Evolutionary conservation across 75 land plant species (phyloP).

Genomic region (Ceratopteris richardii): DNA sequence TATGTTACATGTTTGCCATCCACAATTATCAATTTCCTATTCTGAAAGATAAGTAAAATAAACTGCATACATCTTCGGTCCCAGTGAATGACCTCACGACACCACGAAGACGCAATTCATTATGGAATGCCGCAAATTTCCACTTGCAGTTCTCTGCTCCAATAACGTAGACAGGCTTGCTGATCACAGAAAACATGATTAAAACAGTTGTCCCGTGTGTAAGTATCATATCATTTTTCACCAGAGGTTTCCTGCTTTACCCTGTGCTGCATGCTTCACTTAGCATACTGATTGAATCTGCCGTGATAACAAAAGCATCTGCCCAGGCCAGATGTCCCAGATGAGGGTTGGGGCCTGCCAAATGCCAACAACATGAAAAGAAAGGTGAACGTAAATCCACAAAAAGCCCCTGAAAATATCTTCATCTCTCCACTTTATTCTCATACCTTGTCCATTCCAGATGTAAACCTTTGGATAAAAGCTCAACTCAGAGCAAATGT

Average conservation of each 20-base stretch:
- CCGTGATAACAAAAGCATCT: slow-evolving; percentile 94
- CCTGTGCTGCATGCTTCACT: slow-evolving; percentile 99
- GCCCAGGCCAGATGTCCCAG: slow-evolving; percentile 97
- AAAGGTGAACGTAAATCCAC: neutral
- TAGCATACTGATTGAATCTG: slow-evolving; percentile 93
- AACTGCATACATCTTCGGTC: slow-evolving; percentile 89
- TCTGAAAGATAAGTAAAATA: too few relatives aligned
- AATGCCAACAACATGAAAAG: neutral
- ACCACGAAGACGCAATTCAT: slow-evolving; percentile 57
- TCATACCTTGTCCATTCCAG: slow-evolving; percentile 82
- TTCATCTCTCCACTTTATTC: too few relatives aligned
- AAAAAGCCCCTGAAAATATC: neutral
- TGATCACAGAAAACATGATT: slow-evolving; percentile 11
- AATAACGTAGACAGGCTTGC: slow-evolving; percentile 96
- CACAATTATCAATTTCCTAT: too few relatives aligned
- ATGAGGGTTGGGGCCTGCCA: slow-evolving; percentile 87
- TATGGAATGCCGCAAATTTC: slow-evolving; percentile 85
- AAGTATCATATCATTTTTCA: too few relatives aligned
- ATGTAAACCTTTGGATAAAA: slow-evolving; percentile 72
- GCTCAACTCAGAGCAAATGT: slow-evolving; percentile 59
- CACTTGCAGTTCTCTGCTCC: slow-evolving; percentile 88
- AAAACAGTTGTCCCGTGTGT: neutral
- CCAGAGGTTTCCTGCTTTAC: slow-evolving; percentile 26
- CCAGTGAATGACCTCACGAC: slow-evolving; percentile 75
- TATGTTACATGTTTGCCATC: too few relatives aligned